These are phyloP conservation scores for Tritrichomonas musculus DNA, from an alignment of 208 protist species.

Conservation along the genomic window DNA sequence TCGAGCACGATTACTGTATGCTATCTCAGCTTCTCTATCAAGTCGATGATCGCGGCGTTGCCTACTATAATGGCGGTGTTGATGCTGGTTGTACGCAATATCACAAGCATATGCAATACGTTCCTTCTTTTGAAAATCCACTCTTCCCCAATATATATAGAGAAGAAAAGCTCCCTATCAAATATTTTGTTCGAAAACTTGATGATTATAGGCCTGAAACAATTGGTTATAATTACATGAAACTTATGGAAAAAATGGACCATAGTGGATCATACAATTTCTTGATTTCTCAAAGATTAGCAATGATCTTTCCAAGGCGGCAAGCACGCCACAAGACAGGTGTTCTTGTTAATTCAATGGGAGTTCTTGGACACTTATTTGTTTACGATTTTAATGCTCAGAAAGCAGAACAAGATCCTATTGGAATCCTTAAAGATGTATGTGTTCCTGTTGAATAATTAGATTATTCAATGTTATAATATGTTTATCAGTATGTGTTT, in stretches of 20 bases:
- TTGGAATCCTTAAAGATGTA: background rate
- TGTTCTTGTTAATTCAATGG: background rate
- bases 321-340: background rate
- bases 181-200: background rate
- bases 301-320: background rate
- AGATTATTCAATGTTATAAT: too few relatives aligned
- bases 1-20: too few relatives aligned
- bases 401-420: background rate
- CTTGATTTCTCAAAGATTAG: background rate
- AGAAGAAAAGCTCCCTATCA: background rate
- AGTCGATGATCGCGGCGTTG: background rate
- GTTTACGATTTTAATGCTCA: background rate
- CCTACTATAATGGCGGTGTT: background rate
- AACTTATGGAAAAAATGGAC: background rate
- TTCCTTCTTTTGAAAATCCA: background rate
- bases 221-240: background rate
- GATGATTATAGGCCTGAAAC: background rate
- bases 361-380: background rate
- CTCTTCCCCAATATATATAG: background rate
- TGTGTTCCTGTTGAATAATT: background rate
- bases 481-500: too few relatives aligned
- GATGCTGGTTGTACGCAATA: background rate
- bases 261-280: background rate
- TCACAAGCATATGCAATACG: background rate
- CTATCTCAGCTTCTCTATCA: too few relatives aligned